Evolutionary conservation across 1,284 basidiomycete species (phyloP), one percentile per base, ranked within the genome.

Genomic region (Leccinum laetum): DNA sequence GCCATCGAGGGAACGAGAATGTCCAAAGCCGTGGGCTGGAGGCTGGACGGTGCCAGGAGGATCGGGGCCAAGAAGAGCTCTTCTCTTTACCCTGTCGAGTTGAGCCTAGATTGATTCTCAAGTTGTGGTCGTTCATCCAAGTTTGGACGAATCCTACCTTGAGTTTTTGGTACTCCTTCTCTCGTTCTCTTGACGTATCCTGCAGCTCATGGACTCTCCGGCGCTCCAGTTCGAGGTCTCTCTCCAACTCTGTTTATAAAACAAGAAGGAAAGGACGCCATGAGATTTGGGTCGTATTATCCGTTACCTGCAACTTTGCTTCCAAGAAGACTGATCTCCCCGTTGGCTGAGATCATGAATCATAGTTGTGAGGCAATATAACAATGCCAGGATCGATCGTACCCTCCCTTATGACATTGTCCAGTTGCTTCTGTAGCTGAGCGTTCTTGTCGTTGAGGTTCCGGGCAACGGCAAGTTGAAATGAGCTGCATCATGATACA

Each of bases 151-250:
- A 58, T 67, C 72, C 32, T 57, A 86, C 93, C 82, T 94, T 94
- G 61, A 95, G 84, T 73, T 93, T 94, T 65, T 91, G 89, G 72
- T 94, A 95, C 69, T 94, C 93, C 71, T 91, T 93, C 69, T 94
- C 92, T 70, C 88, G 84, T 69, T 93, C 91, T 70, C 86, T 84
- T 5, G 89, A 82, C 1, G 84, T 79, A 49, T 95, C 92, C 71
- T 93, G 91, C 18, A 91, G 72, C 35, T 93, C 91, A 13, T 86
- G 83, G 21, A 85, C 81, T 72, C 89, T 92, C 16, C 91, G 83
- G 16, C 89, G 84, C 76, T 95, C 93, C 21, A 89, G 68, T 70
- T 94, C 93, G 52, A 94, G 81, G 68, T 94, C 93, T 35, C 86
- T 86, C 74, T 92, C 89, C 52, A 92, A 75, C 61, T 89, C 93